Conservation (phyloP, 1,139 yeast genomes). For the Citeromyces hawaiiensis region DNA sequence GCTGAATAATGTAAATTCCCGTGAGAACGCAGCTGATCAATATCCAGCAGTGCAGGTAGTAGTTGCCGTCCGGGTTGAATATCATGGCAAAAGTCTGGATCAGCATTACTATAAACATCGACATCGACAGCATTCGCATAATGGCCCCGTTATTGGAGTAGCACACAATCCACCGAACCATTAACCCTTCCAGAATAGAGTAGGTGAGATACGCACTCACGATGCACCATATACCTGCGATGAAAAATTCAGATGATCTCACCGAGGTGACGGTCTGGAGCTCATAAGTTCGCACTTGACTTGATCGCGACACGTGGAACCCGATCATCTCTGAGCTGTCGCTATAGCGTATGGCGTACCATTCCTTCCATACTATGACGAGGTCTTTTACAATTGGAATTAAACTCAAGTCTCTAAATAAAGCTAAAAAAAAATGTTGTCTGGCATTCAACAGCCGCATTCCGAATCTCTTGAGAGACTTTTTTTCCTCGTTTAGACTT, state of each 20-base stretch:
- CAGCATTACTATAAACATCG: conserved; percentile 54
- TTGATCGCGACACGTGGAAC: conserved; percentile 8
- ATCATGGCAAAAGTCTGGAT: conserved; percentile 58
- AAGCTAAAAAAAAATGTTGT: conserved; percentile 63
- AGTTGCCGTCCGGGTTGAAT: conserved; percentile 39
- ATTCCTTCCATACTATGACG: conserved; percentile 12
- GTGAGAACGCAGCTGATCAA: conserved; percentile 77
- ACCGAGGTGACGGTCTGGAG: conserved; percentile 31
- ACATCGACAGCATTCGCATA: conserved; percentile 72
- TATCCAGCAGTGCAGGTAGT: conserved; percentile 85
- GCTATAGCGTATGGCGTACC: conserved; percentile 9
- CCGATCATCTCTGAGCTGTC: conserved; percentile 4
- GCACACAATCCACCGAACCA: conserved; percentile 89
- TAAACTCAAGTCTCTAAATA: conserved; percentile 57
- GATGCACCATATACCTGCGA: conserved; percentile 70
- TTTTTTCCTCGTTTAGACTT: conserved; percentile 10
- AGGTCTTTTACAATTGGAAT: conserved; percentile 14
- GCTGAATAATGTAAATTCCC: conserved; percentile 72
- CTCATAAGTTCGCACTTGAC: neutral
- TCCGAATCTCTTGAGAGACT: conserved; percentile 41
- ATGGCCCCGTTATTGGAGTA: conserved; percentile 84
- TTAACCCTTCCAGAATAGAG: conserved; percentile 76
- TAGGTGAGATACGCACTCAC: conserved; percentile 80
- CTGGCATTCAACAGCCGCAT: conserved; percentile 57
- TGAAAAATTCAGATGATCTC: conserved; percentile 53